Evolutionary conservation across 2,329 filamentous ascomycete species (phyloP).

Genomic region (Botryotinia narcissicola): DNA sequence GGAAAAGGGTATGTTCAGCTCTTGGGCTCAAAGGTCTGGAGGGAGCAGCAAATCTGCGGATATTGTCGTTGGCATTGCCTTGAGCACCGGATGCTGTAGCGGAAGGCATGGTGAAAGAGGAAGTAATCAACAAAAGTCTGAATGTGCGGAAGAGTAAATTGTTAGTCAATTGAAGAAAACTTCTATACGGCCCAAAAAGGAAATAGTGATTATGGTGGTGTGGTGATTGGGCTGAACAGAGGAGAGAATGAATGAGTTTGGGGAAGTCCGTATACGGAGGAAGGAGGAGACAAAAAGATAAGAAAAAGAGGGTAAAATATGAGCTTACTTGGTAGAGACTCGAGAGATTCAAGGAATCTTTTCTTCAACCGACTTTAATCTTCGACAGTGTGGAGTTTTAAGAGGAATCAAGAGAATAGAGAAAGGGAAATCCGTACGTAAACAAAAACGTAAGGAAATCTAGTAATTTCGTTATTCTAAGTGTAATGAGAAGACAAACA

Average conservation of each 20-base stretch:
- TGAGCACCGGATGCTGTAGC: conserved; percentile 37
- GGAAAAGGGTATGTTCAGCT: conserved; percentile 88
- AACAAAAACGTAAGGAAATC: conserved; percentile 6
- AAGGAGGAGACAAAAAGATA: background rate
- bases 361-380: conserved; percentile 6
- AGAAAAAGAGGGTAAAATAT: background rate
- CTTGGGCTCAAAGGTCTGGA: conserved; percentile 89
- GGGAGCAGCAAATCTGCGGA: conserved; percentile 90
- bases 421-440: conserved; percentile 10
- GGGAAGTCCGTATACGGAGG: conserved; percentile 21
- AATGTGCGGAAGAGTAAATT: conserved; percentile 18
- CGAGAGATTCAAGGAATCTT: conserved; percentile 1
- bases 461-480: background rate
- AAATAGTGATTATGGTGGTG: conserved; percentile 1
- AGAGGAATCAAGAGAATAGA: background rate
- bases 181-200: background rate
- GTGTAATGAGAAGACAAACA: background rate
- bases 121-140: conserved; percentile 16
- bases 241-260: background rate
- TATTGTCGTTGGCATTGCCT: conserved; percentile 92
- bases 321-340: conserved; percentile 3
- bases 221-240: conserved; percentile 1
- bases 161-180: conserved; percentile 28
- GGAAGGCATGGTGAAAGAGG: conserved; percentile 20
- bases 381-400: background rate